phyloP scores from a whole-genome alignment of 2,329 filamentous ascomycete genomes.

The Corinectria fuckeliana region DNA sequence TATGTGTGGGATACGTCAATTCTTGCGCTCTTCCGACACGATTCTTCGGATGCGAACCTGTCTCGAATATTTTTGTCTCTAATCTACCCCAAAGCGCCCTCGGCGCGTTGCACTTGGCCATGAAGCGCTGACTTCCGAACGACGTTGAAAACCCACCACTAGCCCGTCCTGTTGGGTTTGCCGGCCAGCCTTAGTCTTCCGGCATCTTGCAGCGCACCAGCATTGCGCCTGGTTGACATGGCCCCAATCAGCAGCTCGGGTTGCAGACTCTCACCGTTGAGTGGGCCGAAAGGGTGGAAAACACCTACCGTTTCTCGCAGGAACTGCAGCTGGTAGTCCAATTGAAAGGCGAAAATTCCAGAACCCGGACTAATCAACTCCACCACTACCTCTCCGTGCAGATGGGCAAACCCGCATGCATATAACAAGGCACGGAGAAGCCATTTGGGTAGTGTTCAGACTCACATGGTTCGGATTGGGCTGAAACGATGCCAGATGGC shows the following conservation, averaged over 20 bases:
- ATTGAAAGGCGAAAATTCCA: slow-evolving; percentile 34
- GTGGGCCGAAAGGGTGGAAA: slow-evolving; percentile 23
- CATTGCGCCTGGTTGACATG: slow-evolving; percentile 25
- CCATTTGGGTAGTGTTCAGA: slow-evolving; percentile 31
- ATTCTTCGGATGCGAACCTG: not conserved
- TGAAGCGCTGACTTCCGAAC: slow-evolving; percentile 7
- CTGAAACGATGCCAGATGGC: slow-evolving; percentile 53
- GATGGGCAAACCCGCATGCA: slow-evolving; percentile 29
- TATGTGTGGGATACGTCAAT: slow-evolving; percentile 3
- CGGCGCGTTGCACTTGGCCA: not conserved
- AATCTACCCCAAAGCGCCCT: not conserved
- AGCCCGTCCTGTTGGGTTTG: slow-evolving; percentile 2
- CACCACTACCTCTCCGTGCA: slow-evolving; percentile 31
- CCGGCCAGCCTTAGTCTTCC: slow-evolving; percentile 13
- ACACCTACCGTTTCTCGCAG: slow-evolving; percentile 25
- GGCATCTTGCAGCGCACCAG: slow-evolving; percentile 12
- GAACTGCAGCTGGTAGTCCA: slow-evolving; percentile 28
- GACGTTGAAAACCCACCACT: slow-evolving; percentile 6
- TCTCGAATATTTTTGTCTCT: not conserved
- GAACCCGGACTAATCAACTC: slow-evolving; percentile 32
- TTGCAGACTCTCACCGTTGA: slow-evolving; percentile 11
- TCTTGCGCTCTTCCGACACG: not conserved
- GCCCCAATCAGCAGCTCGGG: slow-evolving; percentile 24
- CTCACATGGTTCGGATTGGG: slow-evolving; percentile 33
- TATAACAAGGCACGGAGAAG: slow-evolving; percentile 27